Evolutionary conservation across 129 eudicot species (phyloP).

Genomic region (Chrysanthemum makinoi): DNA sequence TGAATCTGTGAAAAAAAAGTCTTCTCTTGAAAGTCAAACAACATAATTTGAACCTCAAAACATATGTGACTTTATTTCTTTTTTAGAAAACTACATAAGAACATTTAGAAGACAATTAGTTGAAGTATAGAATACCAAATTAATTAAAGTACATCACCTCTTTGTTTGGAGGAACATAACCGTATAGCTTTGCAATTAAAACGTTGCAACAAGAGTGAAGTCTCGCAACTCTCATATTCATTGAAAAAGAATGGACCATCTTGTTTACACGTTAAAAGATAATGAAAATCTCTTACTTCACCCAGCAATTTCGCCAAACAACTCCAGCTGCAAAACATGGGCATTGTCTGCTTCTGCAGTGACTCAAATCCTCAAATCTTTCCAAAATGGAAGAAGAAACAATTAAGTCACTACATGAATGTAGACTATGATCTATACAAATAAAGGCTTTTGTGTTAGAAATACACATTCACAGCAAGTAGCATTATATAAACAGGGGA

Average conservation of each 20-base stretch:
- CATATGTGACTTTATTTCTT: not conserved
- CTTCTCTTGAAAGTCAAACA: not conserved
- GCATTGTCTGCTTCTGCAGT: constrained; percentile 95
- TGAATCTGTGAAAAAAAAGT: too few relatives aligned
- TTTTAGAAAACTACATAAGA: not conserved
- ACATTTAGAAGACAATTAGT: not conserved
- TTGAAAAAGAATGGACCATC: not conserved
- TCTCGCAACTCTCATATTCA: not conserved
- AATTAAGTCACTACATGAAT: constrained; percentile 9
- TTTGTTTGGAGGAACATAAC: constrained; percentile 88
- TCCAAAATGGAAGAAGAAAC: constrained; percentile 12
- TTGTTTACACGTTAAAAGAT: not conserved
- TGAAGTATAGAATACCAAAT: not conserved
- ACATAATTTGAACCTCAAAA: not conserved
- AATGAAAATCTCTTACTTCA: constrained; percentile 56
- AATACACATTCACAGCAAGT: constrained; percentile 77
- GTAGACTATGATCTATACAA: not conserved
- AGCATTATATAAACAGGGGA: constrained; percentile 77
- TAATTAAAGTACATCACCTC: constrained; percentile 48
- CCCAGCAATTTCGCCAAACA: constrained; percentile 99
- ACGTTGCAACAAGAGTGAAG: not conserved
- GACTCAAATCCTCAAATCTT: constrained; percentile 48
- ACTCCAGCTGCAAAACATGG: constrained; percentile 99
- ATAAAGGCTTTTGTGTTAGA: constrained; percentile 10
- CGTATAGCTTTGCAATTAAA: constrained; percentile 64